Percentiles rank a stretch among this genome's conserved stretches.
phyloP scores from a whole-genome alignment of 768 basidiomycete genomes.

The Gelatoporia subvermispora region DNA sequence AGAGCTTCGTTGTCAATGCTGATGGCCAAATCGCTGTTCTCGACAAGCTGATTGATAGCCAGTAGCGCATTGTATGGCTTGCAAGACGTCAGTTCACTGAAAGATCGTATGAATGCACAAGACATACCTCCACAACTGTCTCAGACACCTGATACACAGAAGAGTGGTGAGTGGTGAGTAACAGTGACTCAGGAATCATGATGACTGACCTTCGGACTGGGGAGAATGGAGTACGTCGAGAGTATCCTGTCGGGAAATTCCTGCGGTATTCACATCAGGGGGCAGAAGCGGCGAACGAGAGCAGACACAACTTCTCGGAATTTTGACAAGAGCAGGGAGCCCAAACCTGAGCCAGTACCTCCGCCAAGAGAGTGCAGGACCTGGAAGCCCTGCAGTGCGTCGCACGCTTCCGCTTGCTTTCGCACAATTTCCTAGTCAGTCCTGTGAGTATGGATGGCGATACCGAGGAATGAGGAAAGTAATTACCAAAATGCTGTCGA shows the following conservation, averaged over 20 bases:
- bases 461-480: neutral
- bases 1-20: conserved; percentile 87
- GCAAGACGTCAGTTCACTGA: neutral
- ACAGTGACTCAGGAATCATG: neutral
- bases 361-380: conserved; percentile 87
- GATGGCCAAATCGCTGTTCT: conserved; percentile 79
- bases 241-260: conserved; percentile 51
- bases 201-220: conserved; percentile 47
- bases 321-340: conserved; percentile 75
- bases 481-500: conserved; percentile 70
- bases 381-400: conserved; percentile 89
- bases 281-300: conserved; percentile 7
- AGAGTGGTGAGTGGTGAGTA: neutral
- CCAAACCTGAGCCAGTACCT: conserved; percentile 85
- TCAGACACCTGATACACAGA: conserved; percentile 34
- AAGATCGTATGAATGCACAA: neutral
- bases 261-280: conserved; percentile 37
- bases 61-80: conserved; percentile 82
- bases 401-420: conserved; percentile 74
- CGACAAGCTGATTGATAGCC: conserved; percentile 84
- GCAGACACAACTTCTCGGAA: conserved; percentile 59
- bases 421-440: conserved; percentile 66
- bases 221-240: conserved; percentile 49
- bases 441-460: neutral
- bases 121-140: conserved; percentile 46